Evolutionary conservation across 495 filamentous ascomycete species (phyloP).

Genomic region (Neurospora terricola): DNA sequence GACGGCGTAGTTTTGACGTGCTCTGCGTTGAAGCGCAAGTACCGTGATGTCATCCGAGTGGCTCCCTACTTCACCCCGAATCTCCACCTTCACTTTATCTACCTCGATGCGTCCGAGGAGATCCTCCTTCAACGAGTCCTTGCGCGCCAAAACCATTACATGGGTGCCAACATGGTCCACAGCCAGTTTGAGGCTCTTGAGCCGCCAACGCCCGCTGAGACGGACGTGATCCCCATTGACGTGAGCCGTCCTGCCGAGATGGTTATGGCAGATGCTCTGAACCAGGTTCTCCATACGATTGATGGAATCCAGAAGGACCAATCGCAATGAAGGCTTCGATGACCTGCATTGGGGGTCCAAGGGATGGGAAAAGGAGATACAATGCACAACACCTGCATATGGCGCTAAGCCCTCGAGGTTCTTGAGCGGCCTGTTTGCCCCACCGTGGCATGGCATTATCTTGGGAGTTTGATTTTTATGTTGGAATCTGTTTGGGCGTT

Average conservation of each 20-base stretch:
- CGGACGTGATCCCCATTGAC: conserved; percentile 76
- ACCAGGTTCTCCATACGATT: conserved; percentile 38
- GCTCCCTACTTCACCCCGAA: conserved; percentile 68
- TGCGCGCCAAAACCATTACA: conserved; percentile 75
- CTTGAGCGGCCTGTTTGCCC: not conserved
- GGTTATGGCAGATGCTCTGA: conserved; percentile 56
- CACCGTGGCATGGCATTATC: not conserved
- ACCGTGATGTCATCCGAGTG: conserved; percentile 91
- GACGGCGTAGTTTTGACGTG: conserved; percentile 89
- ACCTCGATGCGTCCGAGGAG: conserved; percentile 68
- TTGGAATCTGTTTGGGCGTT: not conserved
- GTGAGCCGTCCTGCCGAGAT: conserved; percentile 54
- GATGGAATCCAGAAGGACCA: conserved; percentile 7
- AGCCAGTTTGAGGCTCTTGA: conserved; percentile 83
- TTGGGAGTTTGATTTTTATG: not conserved
- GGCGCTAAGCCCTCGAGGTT: not conserved
- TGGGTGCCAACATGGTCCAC: conserved; percentile 96
- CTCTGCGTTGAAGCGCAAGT: conserved; percentile 92
- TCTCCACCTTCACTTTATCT: conserved; percentile 85
- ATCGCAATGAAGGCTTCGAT: not conserved
- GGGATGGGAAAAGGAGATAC: not conserved
- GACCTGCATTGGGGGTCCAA: not conserved
- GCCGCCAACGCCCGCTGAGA: conserved; percentile 65
- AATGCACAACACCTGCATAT: not conserved
- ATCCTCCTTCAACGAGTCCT: conserved; percentile 65